Conservation (phyloP, 768 basidiomycete species). For the Mycena sanguinolenta region DNA sequence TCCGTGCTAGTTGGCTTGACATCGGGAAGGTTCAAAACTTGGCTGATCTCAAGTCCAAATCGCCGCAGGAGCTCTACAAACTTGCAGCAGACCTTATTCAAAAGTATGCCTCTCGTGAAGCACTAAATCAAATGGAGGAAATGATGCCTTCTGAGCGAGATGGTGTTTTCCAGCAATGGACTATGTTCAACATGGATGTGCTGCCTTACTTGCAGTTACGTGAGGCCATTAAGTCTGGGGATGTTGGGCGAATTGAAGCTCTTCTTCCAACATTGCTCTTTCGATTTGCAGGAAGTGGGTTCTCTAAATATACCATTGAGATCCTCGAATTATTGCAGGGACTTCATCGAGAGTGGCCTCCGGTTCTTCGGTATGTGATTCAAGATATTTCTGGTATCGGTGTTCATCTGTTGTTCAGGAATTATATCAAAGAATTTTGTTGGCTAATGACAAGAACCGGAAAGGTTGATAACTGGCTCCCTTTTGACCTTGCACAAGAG, state of each 20-base stretch:
- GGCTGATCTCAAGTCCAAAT: constrained; percentile 30
- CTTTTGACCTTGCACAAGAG: constrained; percentile 35
- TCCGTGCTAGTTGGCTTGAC: constrained; percentile 40
- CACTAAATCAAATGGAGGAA: background rate
- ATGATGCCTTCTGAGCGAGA: background rate
- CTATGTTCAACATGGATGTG: constrained; percentile 42
- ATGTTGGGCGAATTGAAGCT: constrained; percentile 41
- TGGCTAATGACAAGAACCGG: constrained; percentile 31
- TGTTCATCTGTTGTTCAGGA: background rate
- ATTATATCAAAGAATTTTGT: constrained; percentile 24
- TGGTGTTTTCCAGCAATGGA: constrained; percentile 22
- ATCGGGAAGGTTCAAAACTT: constrained; percentile 36
- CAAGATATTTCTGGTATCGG: background rate
- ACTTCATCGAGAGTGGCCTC: constrained; percentile 44
- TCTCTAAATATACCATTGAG: constrained; percentile 45
- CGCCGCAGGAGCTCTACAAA: constrained; percentile 36
- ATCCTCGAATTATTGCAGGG: constrained; percentile 45
- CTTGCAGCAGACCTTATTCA: constrained; percentile 36
- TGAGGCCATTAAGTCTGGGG: constrained; percentile 41
- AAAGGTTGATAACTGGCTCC: constrained; percentile 1
- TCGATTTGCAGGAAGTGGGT: constrained; percentile 42
- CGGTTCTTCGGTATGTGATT: constrained; percentile 28
- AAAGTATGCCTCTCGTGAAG: constrained; percentile 37
- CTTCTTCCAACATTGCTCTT: constrained; percentile 42
- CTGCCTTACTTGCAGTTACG: constrained; percentile 43